Evolutionary conservation across 495 filamentous ascomycete species (phyloP), one percentile per base, ranked within the genome.

Genomic region (Penicillium lagena): DNA sequence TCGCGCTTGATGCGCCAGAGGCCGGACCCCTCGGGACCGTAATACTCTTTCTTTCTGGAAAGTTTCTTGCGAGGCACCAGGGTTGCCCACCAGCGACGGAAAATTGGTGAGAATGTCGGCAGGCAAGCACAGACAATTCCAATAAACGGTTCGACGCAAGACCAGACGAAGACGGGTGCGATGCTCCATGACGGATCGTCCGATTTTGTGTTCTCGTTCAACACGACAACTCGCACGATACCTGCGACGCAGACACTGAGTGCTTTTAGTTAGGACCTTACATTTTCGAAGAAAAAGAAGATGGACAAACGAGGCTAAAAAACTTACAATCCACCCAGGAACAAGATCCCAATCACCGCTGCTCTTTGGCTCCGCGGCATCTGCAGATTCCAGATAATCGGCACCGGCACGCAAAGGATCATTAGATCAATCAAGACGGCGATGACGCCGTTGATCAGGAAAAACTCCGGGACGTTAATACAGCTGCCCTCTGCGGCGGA

Each of bases 41-140:
- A 9, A 14, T 45, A 38, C 4, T 22, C 29, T 28, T 12, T 13
- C 14, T 38, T 45, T 8, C 34, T 32, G 7, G 15, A 5, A 2
- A 1, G 11, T 2, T 35, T 38, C 7, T 17, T 39, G 9, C 32
- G 37, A 15, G 30, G 10, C 1, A 12, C 36, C 13, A 45, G 9
- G n/a, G 9, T 31, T 1, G 32, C n/a, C 47, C 47, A 50, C 42
- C 47, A 50, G 8, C 47, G 47, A 32, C 51, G 51, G 35, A 58
- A 60, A 5, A 60, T n/a, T 0, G 49, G 55, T 7, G 46, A 38
- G 15, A 55, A 44, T 9, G 55, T 58, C 7, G 66, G 68, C 0
- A 71, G 51, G 37, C 66, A 73, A 17, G 68, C 71, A 47, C 66
- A 70, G 11, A 71, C 55, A 7, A 75, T 60, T 35, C 64, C 71